Evolutionary conservation across 305 asterid genomes (phyloP), one percentile per base, ranked within the genome.

Genomic region (Euphrasia arctica): DNA sequence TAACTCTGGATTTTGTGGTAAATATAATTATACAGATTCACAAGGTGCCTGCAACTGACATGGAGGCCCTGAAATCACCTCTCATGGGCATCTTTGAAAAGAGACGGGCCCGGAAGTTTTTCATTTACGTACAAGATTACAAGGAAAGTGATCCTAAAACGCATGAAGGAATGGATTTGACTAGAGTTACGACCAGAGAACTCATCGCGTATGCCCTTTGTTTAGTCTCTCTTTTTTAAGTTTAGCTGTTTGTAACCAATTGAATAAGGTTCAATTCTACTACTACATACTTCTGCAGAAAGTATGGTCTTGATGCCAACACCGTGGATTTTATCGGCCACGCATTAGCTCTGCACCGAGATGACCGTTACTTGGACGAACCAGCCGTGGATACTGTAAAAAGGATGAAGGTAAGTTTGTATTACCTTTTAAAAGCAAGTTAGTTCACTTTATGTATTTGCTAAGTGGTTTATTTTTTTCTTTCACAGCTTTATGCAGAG

Each of bases 51-150:
- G 91, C 96, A 36, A 88, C 80, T 69, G 96, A 88, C 71, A 84
- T 88, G 91, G 96, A 88, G 78, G 96, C 96, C 65, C 86, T 88
- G 59, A 85, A 81, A 72, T 88, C 96, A 61, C 95, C 96, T 66
- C 86, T 88, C 58, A 85, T 88, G 96, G 96, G 96, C 61, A 80
- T 88, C 58, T 85, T 88, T 70, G 96, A 88, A 77, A 88, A 88
- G 76, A 87, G 95, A 1, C 96, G 96, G 68, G 96, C 96, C 52
- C 78, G 95, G 41, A 88, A 88, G 60, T 84, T 88, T 75, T 88
- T 88, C 74, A 80, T 84, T 60, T 88, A 83, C 65, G 96, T 84
- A 58, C 96, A 88, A 62, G 77, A 82, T 47, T 88, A 88, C 79
- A 69, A 83, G 5, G 96, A 85, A 78, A 84, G 54, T 54, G 88